Conservation (phyloP, 345 rosid species). For the Moricandia moricandioides region DNA sequence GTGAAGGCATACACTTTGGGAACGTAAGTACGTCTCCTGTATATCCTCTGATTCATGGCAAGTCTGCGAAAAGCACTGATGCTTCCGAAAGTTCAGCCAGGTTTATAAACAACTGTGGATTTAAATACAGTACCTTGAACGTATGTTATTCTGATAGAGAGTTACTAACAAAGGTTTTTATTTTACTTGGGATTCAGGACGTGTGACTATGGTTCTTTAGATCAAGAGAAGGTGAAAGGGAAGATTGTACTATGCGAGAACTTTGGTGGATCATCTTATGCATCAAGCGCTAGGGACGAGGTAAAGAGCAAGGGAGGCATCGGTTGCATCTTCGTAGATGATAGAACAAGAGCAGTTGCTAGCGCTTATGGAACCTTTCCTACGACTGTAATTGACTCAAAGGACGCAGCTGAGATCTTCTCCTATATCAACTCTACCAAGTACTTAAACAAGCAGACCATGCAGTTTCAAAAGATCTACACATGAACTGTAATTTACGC, state of each 20-base stretch:
- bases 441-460: constrained; percentile 35
- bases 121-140: not conserved
- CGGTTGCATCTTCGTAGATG: constrained; percentile 55
- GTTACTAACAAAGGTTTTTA: not conserved
- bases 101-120: constrained; percentile 29
- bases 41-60: constrained; percentile 55
- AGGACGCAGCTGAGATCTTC: constrained; percentile 48
- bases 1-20: constrained; percentile 70
- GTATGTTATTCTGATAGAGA: not conserved
- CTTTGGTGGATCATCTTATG: constrained; percentile 23
- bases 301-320: constrained; percentile 55
- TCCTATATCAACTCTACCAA: constrained; percentile 67
- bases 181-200: constrained; percentile 38
- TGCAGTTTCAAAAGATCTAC: not conserved
- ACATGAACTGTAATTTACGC: not conserved
- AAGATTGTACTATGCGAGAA: constrained; percentile 66
- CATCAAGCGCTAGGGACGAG: constrained; percentile 33
- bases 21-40: constrained; percentile 47
- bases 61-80: constrained; percentile 48
- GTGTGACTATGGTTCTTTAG: constrained; percentile 49
- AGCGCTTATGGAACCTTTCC: constrained; percentile 50
- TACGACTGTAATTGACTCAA: constrained; percentile 45
- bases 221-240: constrained; percentile 50
- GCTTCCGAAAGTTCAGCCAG: constrained; percentile 47
- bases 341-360: constrained; percentile 44